phyloP scores from a whole-genome alignment of 2,329 filamentous ascomycete species.

The Arthrobotrys conoides region DNA sequence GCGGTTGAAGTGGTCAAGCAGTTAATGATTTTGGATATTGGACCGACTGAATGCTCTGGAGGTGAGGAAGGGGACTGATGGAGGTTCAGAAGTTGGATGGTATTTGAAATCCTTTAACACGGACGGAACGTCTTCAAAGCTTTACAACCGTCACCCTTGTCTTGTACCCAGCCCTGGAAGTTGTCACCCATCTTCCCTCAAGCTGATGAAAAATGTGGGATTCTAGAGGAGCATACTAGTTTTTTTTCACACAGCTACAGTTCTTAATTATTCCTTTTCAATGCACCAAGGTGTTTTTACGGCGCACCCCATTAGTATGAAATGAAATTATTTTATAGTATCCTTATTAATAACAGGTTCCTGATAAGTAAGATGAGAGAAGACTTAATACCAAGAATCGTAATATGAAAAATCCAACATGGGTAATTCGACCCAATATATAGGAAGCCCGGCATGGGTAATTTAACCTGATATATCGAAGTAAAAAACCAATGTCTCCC shows the following conservation, averaged over 20 bases:
- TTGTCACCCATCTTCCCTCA: too few relatives aligned
- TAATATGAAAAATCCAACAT: neutral
- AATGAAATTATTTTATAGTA: neutral
- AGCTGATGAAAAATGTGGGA: neutral
- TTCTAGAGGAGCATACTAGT: neutral
- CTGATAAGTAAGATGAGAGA: neutral
- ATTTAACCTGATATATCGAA: neutral
- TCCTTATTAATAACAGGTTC: neutral
- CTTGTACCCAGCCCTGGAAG: too few relatives aligned
- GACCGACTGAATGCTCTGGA: neutral
- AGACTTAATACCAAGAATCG: neutral
- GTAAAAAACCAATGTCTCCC: neutral
- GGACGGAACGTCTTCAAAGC: too few relatives aligned
- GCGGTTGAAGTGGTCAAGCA: slow-evolving; percentile 46
- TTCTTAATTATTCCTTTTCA: neutral
- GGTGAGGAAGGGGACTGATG: slow-evolving; percentile 7
- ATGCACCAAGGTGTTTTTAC: neutral
- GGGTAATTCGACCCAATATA: neutral
- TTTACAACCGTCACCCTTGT: too few relatives aligned
- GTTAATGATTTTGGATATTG: slow-evolving; percentile 36
- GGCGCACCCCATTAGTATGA: neutral
- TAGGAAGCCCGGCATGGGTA: neutral
- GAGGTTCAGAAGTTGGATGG: neutral
- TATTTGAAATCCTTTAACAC: neutral
- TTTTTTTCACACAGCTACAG: neutral